Percentiles rank a stretch among this genome's conserved stretches.
phyloP scores from a whole-genome alignment of 2,329 filamentous ascomycete genomes.

The Westerdykella aurantiaca region DNA sequence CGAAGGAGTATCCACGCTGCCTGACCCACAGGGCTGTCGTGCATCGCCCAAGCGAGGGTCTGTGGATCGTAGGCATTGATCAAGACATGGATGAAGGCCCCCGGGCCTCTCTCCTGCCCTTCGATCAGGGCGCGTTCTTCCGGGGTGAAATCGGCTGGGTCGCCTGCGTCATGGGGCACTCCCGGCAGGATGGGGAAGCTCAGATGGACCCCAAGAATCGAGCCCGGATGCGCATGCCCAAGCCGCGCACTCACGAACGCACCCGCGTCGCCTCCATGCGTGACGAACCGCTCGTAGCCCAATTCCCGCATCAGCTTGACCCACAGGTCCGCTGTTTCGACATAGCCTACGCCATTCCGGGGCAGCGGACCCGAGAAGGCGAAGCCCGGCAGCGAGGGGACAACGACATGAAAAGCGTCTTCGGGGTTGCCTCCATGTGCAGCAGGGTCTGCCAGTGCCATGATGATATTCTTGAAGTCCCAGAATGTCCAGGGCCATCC shows the following conservation, averaged over 20 bases:
- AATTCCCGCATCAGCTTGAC: slow-evolving; percentile 5
- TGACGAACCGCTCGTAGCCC: slow-evolving; percentile 5
- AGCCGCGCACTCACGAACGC: slow-evolving; percentile 6
- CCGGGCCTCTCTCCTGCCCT: too few species aligned
- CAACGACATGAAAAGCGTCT: slow-evolving; percentile 6
- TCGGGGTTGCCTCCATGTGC: slow-evolving; percentile 1
- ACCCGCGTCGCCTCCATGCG: slow-evolving; percentile 8
- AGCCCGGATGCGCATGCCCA: slow-evolving; percentile 5
- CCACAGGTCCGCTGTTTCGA: slow-evolving; percentile 6
- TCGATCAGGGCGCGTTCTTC: too few species aligned
- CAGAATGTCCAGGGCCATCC: slow-evolving; percentile 8
- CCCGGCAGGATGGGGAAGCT: too few species aligned
- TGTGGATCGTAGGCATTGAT: too few species aligned
- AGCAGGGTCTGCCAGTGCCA: slow-evolving; percentile 4
- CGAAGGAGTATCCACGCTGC: too few species aligned
- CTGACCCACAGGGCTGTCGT: too few species aligned
- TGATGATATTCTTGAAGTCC: slow-evolving; percentile 6
- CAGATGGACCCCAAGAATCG: too few species aligned
- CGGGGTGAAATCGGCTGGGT: too few species aligned
- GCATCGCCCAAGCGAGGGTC: too few species aligned
- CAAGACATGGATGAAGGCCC: too few species aligned
- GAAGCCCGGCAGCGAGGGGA: slow-evolving; percentile 7
- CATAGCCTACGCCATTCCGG: slow-evolving; percentile 2
- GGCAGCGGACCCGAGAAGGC: slow-evolving; percentile 4
- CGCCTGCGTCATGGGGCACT: too few species aligned